Conservation (phyloP, 2,329 filamentous ascomycete species). For the Venturia aucupariae region DNA sequence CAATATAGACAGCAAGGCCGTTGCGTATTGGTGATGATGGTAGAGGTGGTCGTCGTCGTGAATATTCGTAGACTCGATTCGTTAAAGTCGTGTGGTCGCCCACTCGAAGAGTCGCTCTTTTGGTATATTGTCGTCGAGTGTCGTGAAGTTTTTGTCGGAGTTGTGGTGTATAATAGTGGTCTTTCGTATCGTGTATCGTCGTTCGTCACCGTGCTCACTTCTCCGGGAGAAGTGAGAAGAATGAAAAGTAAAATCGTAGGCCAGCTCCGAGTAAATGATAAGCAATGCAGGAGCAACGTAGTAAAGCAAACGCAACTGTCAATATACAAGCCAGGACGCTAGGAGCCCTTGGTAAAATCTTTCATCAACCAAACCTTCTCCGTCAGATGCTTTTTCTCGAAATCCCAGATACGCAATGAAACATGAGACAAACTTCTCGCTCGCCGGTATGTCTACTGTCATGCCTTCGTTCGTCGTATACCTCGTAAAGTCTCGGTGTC, state of each 20-base stretch:
- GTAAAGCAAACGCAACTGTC: constrained; percentile 7
- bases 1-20: background rate
- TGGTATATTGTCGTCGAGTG: constrained; percentile 13
- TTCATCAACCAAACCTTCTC: constrained; percentile 10
- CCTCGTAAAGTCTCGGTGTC: constrained; percentile 18
- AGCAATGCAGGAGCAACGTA: background rate
- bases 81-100: constrained; percentile 14
- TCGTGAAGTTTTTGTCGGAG: constrained; percentile 12
- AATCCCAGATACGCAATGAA: constrained; percentile 14
- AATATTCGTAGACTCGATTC: constrained; percentile 13
- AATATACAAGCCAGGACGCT: constrained; percentile 13
- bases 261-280: background rate
- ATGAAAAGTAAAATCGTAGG: constrained; percentile 1
- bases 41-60: constrained; percentile 7
- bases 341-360: background rate
- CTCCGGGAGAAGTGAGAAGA: background rate
- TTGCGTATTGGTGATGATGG: background rate
- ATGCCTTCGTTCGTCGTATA: constrained; percentile 23
- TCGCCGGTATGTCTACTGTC: constrained; percentile 15
- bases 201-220: background rate
- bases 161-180: background rate
- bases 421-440: background rate
- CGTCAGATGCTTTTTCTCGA: constrained; percentile 14
- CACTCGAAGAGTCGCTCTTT: constrained; percentile 11
- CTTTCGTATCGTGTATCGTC: constrained; percentile 5